Evolutionary conservation across 2,329 filamentous ascomycete genomes (phyloP).

Genomic region (Curvularia lunata): DNA sequence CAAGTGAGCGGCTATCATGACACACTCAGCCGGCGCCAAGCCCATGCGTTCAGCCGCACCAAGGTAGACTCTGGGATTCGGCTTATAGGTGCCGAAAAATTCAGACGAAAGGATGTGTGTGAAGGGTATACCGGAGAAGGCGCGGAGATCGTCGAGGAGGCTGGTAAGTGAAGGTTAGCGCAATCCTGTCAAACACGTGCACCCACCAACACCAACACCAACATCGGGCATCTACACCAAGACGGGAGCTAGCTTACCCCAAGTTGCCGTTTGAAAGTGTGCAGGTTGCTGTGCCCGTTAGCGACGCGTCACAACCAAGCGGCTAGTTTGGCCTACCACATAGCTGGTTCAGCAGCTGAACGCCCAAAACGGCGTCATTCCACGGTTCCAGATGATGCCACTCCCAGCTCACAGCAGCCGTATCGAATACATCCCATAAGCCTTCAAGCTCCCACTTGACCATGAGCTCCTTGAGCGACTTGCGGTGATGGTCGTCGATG

Average conservation of each 20-base stretch:
- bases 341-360: slow-evolving; percentile 60
- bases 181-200: not conserved
- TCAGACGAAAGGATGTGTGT: slow-evolving; percentile 68
- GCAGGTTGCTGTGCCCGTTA: slow-evolving; percentile 54
- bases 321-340: slow-evolving; percentile 49
- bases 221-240: no score
- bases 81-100: slow-evolving; percentile 78
- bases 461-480: slow-evolving; percentile 67
- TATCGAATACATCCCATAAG: slow-evolving; percentile 60
- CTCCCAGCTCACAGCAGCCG: slow-evolving; percentile 58
- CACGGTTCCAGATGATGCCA: slow-evolving; percentile 79
- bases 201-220: no score
- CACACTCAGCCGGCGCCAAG: slow-evolving; percentile 66
- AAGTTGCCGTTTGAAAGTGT: slow-evolving; percentile 79
- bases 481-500: slow-evolving; percentile 73
- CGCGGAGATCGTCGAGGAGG: slow-evolving; percentile 60
- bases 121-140: slow-evolving; percentile 67
- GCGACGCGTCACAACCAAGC: not conserved
- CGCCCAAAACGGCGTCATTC: slow-evolving; percentile 66
- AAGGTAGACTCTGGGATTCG: slow-evolving; percentile 69
- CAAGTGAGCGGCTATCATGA: slow-evolving; percentile 80
- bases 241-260: not conserved
- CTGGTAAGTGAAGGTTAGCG: not conserved
- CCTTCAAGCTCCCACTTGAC: slow-evolving; percentile 61
- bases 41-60: slow-evolving; percentile 69